Base-by-base conservation (phyloP, 116 monocot species). In the Cymodocea nodosa region DNA sequence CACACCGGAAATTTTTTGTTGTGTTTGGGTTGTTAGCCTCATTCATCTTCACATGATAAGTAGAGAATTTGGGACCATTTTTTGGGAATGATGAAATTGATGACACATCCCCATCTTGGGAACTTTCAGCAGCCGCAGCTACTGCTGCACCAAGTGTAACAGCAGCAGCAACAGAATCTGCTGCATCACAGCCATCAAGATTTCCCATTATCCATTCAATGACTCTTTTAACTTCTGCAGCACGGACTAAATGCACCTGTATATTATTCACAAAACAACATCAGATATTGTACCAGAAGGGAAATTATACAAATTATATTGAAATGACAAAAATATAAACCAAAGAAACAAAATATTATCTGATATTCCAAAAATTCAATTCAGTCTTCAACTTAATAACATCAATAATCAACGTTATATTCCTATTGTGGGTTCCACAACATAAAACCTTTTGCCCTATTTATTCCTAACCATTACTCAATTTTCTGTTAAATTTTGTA, bases 181-280 rank as follows among this genome's bases (percentile, higher is more conserved):
- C 60, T 71, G 71, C 73, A 79, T 81, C 82, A 40, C 63, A 73
- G 15, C 82, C 92, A 76, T 97, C 85, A 66, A 87, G 68, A 64
- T 91, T 97, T 49, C 80, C 79, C 87, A 97, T 91, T 50, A 85
- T 85, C 79, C 85, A 88, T 59, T 97, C 97, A 35, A 97, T 79
- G 35, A 85, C 80, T 71, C 75, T 79, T 82, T 97, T 97, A 59
- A 91, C 97, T 79, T 97, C 97, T 16, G 88, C 83, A 78, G 97
- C 97, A 77, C 72, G 78, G 44, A 77, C 64, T 70, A 97, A 85
- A 77, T 97, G 91, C 75, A 83, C 88, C 97, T 97, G 85, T 59
- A 71, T 71, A 62, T 60, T 17, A 6, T 36, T 85, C 69, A 81
- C 74, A 77, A 77, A 81, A 74, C 56, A n/a, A 79, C 56, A 82